Conservation (phyloP, 1,284 basidiomycete genomes). For the Athelia psychrophila region DNA sequence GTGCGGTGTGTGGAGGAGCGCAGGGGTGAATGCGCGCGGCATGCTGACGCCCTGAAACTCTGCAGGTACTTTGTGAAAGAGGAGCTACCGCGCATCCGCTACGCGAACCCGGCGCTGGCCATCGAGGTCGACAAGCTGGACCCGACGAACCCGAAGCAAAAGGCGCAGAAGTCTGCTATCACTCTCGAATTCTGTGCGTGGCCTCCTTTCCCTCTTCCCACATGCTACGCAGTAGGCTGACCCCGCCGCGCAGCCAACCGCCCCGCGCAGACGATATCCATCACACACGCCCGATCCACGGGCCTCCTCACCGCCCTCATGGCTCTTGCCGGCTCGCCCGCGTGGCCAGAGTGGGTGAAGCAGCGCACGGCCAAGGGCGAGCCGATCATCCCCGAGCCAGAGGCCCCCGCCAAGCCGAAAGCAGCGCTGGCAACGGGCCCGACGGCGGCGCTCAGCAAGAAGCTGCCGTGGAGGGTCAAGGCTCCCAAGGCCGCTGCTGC, state of each 20-base stretch:
- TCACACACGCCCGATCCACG: constrained; percentile 67
- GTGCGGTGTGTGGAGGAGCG: constrained; percentile 6
- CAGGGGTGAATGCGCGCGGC: not conserved
- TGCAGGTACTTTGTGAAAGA: constrained; percentile 74
- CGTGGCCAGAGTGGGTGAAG: constrained; percentile 55
- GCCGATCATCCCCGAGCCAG: constrained; percentile 30
- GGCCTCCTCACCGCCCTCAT: constrained; percentile 65
- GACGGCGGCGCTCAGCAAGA: not conserved
- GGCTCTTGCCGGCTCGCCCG: constrained; percentile 55
- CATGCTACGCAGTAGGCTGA: too few relatives aligned
- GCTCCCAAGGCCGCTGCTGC: not conserved
- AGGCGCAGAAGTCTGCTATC: constrained; percentile 49
- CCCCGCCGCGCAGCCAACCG: constrained; percentile 51
- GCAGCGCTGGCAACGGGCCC: not conserved
- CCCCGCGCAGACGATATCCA: constrained; percentile 41
- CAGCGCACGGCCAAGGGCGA: constrained; percentile 43
- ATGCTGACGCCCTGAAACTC: not conserved
- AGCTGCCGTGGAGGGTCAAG: too few relatives aligned
- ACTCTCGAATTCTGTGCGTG: constrained; percentile 60
- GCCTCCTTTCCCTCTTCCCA: not conserved
- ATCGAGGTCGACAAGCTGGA: constrained; percentile 52
- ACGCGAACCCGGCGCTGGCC: constrained; percentile 61
- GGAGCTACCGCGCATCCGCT: constrained; percentile 69
- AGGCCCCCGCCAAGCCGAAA: not conserved
- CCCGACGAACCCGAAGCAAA: constrained; percentile 50